Conservation (phyloP, 129 eudicot species). For the Tagetes erecta region DNA sequence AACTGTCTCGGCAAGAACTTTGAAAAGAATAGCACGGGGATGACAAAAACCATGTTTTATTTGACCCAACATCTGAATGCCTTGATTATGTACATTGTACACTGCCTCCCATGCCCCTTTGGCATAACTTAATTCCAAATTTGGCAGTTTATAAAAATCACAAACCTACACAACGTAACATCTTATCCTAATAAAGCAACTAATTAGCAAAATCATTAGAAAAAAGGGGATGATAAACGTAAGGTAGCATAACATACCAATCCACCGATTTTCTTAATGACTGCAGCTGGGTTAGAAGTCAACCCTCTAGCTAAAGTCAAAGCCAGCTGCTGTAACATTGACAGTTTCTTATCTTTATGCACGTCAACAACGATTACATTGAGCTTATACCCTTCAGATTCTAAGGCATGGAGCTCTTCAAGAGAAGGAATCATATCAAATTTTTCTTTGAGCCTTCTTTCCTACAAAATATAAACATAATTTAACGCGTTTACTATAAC, state of each 20-base stretch:
- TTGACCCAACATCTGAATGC: constrained; percentile 74
- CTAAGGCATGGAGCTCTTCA: constrained; percentile 62
- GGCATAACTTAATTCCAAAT: constrained; percentile 39
- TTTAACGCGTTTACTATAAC: neutral
- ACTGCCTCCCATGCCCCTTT: constrained; percentile 60
- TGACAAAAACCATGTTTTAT: constrained; percentile 72
- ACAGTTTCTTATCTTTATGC: constrained; percentile 74
- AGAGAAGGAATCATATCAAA: constrained; percentile 65
- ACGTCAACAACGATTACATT: constrained; percentile 62
- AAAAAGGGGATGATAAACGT: neutral
- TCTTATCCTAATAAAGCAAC: constrained; percentile 15
- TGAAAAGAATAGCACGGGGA: constrained; percentile 73
- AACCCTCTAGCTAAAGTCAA: constrained; percentile 65
- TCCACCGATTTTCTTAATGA: constrained; percentile 68
- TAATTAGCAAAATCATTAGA: constrained; percentile 7
- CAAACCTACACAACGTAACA: constrained; percentile 44
- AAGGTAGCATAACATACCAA: constrained; percentile 44
- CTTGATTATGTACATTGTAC: constrained; percentile 56
- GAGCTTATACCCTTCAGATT: constrained; percentile 51
- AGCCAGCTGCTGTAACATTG: constrained; percentile 74
- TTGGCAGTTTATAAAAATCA: constrained; percentile 59
- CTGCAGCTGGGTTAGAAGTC: constrained; percentile 56
- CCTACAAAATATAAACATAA: constrained; percentile 36
- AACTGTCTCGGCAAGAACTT: constrained; percentile 73
- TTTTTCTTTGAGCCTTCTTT: constrained; percentile 74